Evolutionary conservation across 2,329 filamentous ascomycete genomes (phyloP).

Genomic region (Colletotrichum simmondsii): DNA sequence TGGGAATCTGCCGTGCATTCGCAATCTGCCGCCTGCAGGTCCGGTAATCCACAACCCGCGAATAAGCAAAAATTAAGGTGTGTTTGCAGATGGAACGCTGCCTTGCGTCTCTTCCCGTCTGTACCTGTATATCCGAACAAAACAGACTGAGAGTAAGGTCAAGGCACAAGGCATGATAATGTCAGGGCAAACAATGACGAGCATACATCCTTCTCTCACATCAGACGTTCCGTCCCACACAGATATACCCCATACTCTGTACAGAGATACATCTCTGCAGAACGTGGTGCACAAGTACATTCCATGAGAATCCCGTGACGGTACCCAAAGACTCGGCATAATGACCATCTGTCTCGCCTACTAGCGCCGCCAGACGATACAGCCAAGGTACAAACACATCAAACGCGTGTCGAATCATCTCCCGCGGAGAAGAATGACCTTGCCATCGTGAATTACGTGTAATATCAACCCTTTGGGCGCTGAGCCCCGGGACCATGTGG

Average conservation of each 20-base stretch:
- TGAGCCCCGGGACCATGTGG: neutral
- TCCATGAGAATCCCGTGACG: slow-evolving; percentile 1
- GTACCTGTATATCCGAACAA: neutral
- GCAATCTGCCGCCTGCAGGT: neutral
- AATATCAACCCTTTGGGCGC: neutral
- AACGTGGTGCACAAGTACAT: no score
- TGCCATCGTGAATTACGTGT: neutral
- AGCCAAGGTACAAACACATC: neutral
- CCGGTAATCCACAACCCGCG: neutral
- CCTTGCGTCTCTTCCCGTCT: neutral
- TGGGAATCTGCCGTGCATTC: neutral
- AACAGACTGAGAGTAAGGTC: neutral
- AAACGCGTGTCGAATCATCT: neutral
- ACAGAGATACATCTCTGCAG: neutral
- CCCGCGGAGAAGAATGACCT: neutral
- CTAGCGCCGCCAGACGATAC: neutral
- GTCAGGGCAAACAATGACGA: slow-evolving; percentile 9
- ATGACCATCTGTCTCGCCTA: slow-evolving; percentile 13
- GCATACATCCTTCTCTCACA: neutral
- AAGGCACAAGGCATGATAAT: neutral
- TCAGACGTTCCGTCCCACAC: slow-evolving; percentile 1
- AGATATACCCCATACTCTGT: neutral
- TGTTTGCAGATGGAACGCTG: neutral
- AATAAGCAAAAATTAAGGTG: neutral
- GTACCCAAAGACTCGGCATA: neutral